phyloP scores from a whole-genome alignment of 2,329 filamentous ascomycete genomes.

The Pseudohalonectria lignicola region DNA sequence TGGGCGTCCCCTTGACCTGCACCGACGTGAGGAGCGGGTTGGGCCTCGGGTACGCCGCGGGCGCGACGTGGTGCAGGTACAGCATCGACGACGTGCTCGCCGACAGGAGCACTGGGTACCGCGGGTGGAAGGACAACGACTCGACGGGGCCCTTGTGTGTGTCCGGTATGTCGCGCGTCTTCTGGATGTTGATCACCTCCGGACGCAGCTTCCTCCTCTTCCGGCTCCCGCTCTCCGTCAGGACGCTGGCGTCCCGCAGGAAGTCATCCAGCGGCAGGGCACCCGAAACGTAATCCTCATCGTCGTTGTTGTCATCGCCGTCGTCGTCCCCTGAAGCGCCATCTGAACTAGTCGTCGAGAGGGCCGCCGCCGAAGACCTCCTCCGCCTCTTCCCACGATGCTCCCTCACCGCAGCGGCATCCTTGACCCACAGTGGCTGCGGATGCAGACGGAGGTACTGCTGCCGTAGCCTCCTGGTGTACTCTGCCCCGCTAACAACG shows the following conservation, averaged over 20 bases:
- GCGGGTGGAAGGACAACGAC: slow-evolving; percentile 80
- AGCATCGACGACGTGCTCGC: slow-evolving; percentile 78
- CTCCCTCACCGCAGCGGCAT: slow-evolving; percentile 36
- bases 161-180: slow-evolving; percentile 74
- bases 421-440: slow-evolving; percentile 47
- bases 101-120: slow-evolving; percentile 79
- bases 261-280: slow-evolving; percentile 70
- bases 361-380: slow-evolving; percentile 11
- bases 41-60: slow-evolving; percentile 60
- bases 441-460: slow-evolving; percentile 58
- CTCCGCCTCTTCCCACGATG: slow-evolving; percentile 36
- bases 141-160: slow-evolving; percentile 69
- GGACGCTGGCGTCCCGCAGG: slow-evolving; percentile 25
- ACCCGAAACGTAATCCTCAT: slow-evolving; percentile 37
- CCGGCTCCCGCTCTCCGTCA: slow-evolving; percentile 21
- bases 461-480: slow-evolving; percentile 65
- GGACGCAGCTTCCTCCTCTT: slow-evolving; percentile 68
- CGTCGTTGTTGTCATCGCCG: slow-evolving; percentile 7
- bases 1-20: slow-evolving; percentile 73
- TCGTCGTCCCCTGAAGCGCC: background rate
- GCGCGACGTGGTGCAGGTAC: slow-evolving; percentile 80
- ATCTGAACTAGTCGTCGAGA: background rate
- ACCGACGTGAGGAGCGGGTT: slow-evolving; percentile 87
- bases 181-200: slow-evolving; percentile 83
- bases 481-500: slow-evolving; percentile 75